A percentile compares a stretch with the other conserved stretches of the same genome.
Conservation (phyloP, 306 rosid genomes). For the Fagus sylvatica region DNA sequence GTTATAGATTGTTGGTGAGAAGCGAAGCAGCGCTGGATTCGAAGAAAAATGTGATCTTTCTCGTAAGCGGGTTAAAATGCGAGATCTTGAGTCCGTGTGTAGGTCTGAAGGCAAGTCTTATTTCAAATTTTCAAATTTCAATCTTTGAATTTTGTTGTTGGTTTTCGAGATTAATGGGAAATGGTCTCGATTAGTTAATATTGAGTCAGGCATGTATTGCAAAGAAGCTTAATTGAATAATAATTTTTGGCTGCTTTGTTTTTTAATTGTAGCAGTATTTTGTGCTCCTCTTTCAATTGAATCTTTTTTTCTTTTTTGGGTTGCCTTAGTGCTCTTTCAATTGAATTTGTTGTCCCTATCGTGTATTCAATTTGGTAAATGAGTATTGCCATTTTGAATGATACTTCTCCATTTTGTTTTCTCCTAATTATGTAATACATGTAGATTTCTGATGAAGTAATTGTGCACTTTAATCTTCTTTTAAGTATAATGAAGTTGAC, state of each 20-base stretch:
- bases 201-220: not conserved
- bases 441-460: not conserved
- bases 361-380: not conserved
- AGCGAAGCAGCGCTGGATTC: constrained; percentile 39
- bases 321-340: not conserved
- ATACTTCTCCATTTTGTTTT: not conserved
- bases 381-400: not conserved
- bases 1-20: constrained; percentile 50
- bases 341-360: not conserved
- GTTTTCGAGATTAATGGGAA: too few relatives aligned
- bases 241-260: not conserved
- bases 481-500: not conserved
- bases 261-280: not conserved
- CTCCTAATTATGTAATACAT: not conserved
- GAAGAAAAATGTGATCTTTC: constrained; percentile 34
- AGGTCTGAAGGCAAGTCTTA: constrained; percentile 51
- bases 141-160: not conserved
- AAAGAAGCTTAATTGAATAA: not conserved
- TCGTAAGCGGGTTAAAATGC: constrained; percentile 67
- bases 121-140: too few relatives aligned
- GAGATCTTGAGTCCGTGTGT: constrained; percentile 62
- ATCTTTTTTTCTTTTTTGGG: not conserved
- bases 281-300: not conserved
- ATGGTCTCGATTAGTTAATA: not conserved
- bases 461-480: not conserved